phyloP scores from a whole-genome alignment of 805 yeast genomes.

The Scheffersomyces amazonensis region DNA sequence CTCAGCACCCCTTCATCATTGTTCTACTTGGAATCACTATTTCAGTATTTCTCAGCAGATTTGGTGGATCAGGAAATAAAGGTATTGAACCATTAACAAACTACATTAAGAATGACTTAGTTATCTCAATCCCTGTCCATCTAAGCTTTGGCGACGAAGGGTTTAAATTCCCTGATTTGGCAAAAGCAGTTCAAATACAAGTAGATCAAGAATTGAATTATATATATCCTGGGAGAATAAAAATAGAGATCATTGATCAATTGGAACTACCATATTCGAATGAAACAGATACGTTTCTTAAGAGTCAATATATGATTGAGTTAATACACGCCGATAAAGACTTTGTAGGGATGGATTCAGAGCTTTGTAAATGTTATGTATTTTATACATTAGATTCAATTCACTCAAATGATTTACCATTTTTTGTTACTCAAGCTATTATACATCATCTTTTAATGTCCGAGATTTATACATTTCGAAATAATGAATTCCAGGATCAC shows the following conservation, averaged over 20 bases:
- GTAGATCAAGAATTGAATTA: constrained; percentile 18
- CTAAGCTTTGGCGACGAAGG: constrained; percentile 35
- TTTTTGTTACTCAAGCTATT: constrained; percentile 49
- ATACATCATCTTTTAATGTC: constrained; percentile 27
- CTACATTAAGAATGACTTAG: constrained; percentile 4
- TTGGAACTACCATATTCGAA: constrained; percentile 1
- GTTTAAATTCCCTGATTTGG: constrained; percentile 65
- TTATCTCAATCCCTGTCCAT: constrained; percentile 19
- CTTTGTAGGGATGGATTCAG: constrained; percentile 43
- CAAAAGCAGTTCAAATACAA: constrained; percentile 43
- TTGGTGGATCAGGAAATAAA: too few species aligned
- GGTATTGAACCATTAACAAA: too few species aligned
- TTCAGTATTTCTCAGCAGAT: too few species aligned
- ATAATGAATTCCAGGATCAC: neutral
- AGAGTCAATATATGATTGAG: constrained; percentile 27
- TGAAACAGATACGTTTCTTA: neutral
- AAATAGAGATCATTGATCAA: constrained; percentile 12
- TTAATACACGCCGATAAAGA: constrained; percentile 39
- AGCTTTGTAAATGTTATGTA: constrained; percentile 36
- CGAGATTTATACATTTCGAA: constrained; percentile 14
- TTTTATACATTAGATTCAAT: constrained; percentile 43
- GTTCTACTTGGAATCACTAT: too few species aligned
- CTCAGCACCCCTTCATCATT: too few species aligned
- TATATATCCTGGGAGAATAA: constrained; percentile 6
- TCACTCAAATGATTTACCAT: constrained; percentile 61